These are phyloP conservation scores for Magnusiomyces tetraspermus DNA, from an alignment of 1,139 yeast genomes.

Conservation along the genomic window DNA sequence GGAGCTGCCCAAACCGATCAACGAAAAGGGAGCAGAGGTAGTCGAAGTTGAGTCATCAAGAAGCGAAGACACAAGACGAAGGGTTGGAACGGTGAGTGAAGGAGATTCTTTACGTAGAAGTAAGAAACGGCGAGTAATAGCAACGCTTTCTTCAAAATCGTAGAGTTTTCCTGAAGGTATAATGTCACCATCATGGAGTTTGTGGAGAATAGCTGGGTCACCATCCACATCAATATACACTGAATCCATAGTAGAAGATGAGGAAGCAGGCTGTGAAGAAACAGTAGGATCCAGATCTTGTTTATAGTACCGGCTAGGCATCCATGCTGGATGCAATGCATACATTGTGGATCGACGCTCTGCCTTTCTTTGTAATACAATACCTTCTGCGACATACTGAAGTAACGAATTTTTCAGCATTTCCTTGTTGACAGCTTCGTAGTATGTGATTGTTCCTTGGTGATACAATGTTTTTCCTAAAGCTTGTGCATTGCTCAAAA, in stretches of 20 bases:
- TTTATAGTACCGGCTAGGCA: constrained; percentile 15
- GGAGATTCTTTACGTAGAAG: constrained; percentile 15
- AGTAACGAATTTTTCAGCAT: constrained; percentile 33
- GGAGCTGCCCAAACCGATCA: not conserved
- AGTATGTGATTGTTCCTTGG: constrained; percentile 35
- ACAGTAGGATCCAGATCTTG: not conserved
- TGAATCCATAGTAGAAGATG: not conserved
- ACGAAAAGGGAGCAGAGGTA: not conserved
- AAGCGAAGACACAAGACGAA: constrained; percentile 1
- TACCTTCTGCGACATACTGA: constrained; percentile 31
- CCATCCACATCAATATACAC: constrained; percentile 4
- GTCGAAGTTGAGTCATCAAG: not conserved
- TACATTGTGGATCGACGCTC: constrained; percentile 16
- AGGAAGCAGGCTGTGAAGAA: not conserved
- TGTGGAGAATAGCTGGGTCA: constrained; percentile 6
- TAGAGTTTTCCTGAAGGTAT: constrained; percentile 24
- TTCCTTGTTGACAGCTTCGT: constrained; percentile 38
- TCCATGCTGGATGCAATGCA: constrained; percentile 20
- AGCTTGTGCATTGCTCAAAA: constrained; percentile 31
- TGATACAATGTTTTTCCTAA: constrained; percentile 37
- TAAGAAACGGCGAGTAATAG: constrained; percentile 21
- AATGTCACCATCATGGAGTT: constrained; percentile 15
- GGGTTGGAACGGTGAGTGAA: constrained; percentile 7
- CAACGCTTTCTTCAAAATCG: constrained; percentile 27
- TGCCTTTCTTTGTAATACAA: constrained; percentile 21